Evolutionary conservation across 495 filamentous ascomycete genomes (phyloP).

Genomic region (Penicillium goetzii): DNA sequence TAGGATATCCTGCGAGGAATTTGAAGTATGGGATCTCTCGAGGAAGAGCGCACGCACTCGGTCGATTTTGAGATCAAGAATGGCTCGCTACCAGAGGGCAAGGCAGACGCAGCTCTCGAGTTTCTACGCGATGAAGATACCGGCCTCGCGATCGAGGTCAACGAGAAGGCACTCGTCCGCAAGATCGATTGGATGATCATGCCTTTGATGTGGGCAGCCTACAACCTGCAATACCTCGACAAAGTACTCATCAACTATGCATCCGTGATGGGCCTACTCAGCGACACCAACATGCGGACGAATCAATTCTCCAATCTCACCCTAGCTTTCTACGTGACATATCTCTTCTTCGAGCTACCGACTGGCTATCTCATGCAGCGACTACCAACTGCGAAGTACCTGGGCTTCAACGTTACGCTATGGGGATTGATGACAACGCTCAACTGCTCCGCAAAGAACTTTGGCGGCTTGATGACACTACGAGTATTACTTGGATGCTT

Average conservation of each 20-base stretch:
- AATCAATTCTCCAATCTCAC: conserved; percentile 59
- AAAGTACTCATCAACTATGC: conserved; percentile 65
- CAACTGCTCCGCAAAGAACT: conserved; percentile 58
- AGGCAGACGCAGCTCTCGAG: conserved; percentile 35
- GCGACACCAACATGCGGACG: conserved; percentile 53
- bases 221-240: conserved; percentile 68
- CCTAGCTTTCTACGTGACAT: conserved; percentile 59
- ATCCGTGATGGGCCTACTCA: conserved; percentile 60
- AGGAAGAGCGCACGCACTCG: conserved; percentile 12
- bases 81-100: conserved; percentile 19
- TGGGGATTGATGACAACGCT: conserved; percentile 65
- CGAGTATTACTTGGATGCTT: conserved; percentile 69
- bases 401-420: conserved; percentile 54
- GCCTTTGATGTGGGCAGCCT: conserved; percentile 51
- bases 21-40: conserved; percentile 15
- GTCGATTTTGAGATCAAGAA: conserved; percentile 27
- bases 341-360: conserved; percentile 41
- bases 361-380: conserved; percentile 50
- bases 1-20: background rate
- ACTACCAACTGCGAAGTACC: conserved; percentile 51
- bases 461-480: conserved; percentile 46
- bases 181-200: conserved; percentile 49
- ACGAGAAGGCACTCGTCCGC: conserved; percentile 42
- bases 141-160: conserved; percentile 21
- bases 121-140: conserved; percentile 30